Evolutionary conservation across 2,329 filamentous ascomycete genomes (phyloP), one percentile per base, ranked within the genome.

Genomic region (Kalmusia sp.): DNA sequence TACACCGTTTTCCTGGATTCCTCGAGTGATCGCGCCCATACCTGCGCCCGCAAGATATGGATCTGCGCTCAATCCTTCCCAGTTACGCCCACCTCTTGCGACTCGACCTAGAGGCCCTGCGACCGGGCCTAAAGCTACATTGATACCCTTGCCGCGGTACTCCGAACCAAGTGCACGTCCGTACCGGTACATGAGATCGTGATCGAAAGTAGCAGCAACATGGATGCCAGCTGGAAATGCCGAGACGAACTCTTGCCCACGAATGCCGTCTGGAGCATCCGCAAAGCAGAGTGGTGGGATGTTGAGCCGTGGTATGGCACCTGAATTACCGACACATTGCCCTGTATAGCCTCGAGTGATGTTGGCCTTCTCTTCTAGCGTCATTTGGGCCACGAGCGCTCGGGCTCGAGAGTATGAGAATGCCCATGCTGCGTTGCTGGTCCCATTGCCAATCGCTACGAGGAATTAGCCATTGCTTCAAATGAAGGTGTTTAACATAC

Each of bases 61-160:
- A 65, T 92, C 89, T 1, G 61, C 74, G 2, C 88, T 87, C 59
- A 92, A 88, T 0, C 86, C 84, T 68, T 92, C 89, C 89, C 88
- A 92, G 60, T 85, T 89, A 15, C 89, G 82, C 12, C 89, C 89
- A 7, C 87, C 89, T 45, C 85, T 80, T 1, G 88, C 88, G 64
- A 91, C 87, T 6, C 88, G 82, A 2, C 89, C 89, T 1, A 92
- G 69, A 1, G 90, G 85, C 0, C 89, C 89, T 24, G 90, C 86
- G 0, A 83, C 80, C 0, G 89, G 89, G 0, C 88, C 89, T 5
- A 93, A 79, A 59, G 84, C 85, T 49, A 91, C 80, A 65, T 92
- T 86, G 33, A 86, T 82, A 1, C 89, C 89, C 65, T 92, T 92
- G 4, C 86, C 87, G 11, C 85, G 83, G 44, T 87, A 87, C 69